These are phyloP conservation scores for Cladophialophora chaetospira DNA, from an alignment of 2,329 filamentous ascomycete genomes.

Conservation along the genomic window DNA sequence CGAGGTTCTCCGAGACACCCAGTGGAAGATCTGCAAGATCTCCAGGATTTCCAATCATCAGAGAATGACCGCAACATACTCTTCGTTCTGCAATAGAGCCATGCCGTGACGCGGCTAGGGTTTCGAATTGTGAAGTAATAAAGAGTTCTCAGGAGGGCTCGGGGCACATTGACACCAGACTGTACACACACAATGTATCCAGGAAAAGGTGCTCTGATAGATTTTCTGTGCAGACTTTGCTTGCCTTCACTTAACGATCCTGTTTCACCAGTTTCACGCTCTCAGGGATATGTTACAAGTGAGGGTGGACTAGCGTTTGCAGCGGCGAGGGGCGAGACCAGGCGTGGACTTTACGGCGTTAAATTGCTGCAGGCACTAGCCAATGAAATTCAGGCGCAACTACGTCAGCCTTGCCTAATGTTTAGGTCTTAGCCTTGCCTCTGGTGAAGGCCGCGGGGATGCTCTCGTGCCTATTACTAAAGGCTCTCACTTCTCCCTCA, in stretches of 20 bases:
- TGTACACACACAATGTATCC: too few species aligned
- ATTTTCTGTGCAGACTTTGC: too few species aligned
- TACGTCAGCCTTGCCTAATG: not conserved
- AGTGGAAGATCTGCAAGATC: not conserved
- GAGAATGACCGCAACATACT: slow-evolving; percentile 43
- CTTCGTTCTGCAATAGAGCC: slow-evolving; percentile 56
- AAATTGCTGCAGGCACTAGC: not conserved
- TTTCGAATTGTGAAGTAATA: not conserved
- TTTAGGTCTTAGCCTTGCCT: not conserved
- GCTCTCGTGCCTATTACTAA: not conserved
- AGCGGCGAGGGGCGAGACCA: not conserved
- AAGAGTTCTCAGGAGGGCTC: too few species aligned
- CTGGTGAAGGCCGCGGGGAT: not conserved
- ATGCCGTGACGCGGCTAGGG: slow-evolving; percentile 34
- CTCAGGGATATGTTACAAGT: not conserved
- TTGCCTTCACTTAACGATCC: not conserved
- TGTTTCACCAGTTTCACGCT: too few species aligned
- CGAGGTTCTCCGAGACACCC: not conserved
- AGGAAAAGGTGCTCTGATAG: too few species aligned
- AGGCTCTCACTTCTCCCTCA: not conserved
- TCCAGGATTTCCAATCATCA: not conserved
- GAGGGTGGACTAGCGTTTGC: too few species aligned
- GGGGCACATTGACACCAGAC: too few species aligned
- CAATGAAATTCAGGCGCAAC: not conserved
- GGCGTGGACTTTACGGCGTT: slow-evolving; percentile 1